Conservation (phyloP, 345 rosid genomes). For the Kernera saxatilis region DNA sequence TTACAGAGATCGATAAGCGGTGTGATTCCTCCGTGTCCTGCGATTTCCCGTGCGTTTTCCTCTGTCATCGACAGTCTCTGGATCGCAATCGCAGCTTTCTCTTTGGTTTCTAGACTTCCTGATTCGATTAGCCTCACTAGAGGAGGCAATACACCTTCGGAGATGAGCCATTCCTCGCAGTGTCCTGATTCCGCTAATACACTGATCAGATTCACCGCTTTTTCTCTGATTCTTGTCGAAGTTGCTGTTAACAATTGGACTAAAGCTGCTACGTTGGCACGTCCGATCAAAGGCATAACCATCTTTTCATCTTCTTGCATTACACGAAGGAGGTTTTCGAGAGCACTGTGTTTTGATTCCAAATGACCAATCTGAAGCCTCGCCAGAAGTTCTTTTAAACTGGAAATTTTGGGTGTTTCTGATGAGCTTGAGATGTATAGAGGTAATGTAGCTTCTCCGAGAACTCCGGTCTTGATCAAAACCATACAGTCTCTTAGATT, state of each 20-base stretch:
- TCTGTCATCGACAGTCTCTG: conserved; percentile 67
- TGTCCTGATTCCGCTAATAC: conserved; percentile 75
- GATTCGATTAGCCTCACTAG: conserved; percentile 84
- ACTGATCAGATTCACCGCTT: conserved; percentile 60
- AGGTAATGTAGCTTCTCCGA: conserved; percentile 77
- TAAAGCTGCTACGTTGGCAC: conserved; percentile 71
- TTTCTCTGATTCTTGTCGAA: conserved; percentile 73
- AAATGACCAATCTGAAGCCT: conserved; percentile 92
- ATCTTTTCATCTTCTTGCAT: conserved; percentile 83
- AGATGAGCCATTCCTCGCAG: conserved; percentile 79
- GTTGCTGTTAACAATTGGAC: conserved; percentile 76
- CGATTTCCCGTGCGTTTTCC: conserved; percentile 73
- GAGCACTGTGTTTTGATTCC: conserved; percentile 87
- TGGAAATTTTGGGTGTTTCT: conserved; percentile 40
- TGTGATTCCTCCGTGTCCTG: conserved; percentile 77
- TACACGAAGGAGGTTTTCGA: conserved; percentile 54
- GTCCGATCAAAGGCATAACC: conserved; percentile 53
- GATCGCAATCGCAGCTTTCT: conserved; percentile 75
- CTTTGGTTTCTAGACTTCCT: conserved; percentile 63
- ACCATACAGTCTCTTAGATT: conserved; percentile 78
- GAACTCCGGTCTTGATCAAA: conserved; percentile 85
- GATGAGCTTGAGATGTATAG: conserved; percentile 39
- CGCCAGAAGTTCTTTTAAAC: conserved; percentile 65
- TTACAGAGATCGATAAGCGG: conserved; percentile 63
- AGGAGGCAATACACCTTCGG: conserved; percentile 77